A percentile compares a stretch with the other conserved stretches of the same genome.
Conservation (phyloP, 2,329 filamentous ascomycete species). For the Penicillium paneum region DNA sequence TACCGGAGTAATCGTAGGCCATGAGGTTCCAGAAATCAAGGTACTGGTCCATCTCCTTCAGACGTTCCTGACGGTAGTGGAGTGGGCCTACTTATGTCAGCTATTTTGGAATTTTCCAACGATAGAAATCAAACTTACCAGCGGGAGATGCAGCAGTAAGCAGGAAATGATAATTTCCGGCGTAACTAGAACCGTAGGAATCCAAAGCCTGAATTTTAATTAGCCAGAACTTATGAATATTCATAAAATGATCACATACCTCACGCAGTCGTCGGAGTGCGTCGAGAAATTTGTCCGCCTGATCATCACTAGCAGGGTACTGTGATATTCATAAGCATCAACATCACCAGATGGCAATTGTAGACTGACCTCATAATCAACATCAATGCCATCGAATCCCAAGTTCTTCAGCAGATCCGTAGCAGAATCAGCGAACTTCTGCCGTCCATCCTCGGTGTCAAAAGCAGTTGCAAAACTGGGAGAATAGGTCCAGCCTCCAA, state of each 20-base stretch:
- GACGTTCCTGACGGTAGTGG: slow-evolving; percentile 45
- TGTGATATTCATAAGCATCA: slow-evolving; percentile 8
- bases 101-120: neutral
- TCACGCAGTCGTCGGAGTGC: slow-evolving; percentile 33
- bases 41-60: slow-evolving; percentile 46
- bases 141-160: slow-evolving; percentile 49
- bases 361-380: slow-evolving; percentile 42
- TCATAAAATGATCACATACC: slow-evolving; percentile 18
- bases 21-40: slow-evolving; percentile 60
- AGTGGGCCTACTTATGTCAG: slow-evolving; percentile 32
- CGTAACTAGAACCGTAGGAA: slow-evolving; percentile 40
- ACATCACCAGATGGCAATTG: accelerated
- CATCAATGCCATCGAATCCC: slow-evolving; percentile 58
- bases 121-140: slow-evolving; percentile 21
- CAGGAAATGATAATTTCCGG: slow-evolving; percentile 42
- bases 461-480: slow-evolving; percentile 70
- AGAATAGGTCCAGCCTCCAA: slow-evolving; percentile 77
- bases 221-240: neutral
- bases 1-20: slow-evolving; percentile 83
- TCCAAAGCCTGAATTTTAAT: slow-evolving; percentile 36
- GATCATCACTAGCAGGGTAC: slow-evolving; percentile 33
- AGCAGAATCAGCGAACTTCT: slow-evolving; percentile 64
- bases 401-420: slow-evolving; percentile 72
- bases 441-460: slow-evolving; percentile 56
- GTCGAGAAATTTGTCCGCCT: slow-evolving; percentile 37